phyloP scores from a whole-genome alignment of 768 basidiomycete species.

The Termitomyces sp. region DNA sequence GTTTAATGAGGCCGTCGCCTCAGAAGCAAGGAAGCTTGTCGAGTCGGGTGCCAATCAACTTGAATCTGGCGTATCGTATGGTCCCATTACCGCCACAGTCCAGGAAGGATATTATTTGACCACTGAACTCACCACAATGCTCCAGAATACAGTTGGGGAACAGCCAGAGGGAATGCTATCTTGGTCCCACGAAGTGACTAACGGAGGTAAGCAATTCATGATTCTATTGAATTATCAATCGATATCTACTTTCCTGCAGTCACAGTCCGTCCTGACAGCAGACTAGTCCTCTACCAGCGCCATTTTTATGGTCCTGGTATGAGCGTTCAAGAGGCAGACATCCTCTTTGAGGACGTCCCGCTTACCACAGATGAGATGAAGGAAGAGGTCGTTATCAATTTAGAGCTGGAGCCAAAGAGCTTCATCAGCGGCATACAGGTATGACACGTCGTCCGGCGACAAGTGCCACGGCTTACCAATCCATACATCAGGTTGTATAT shows the following conservation, averaged over 20 bases:
- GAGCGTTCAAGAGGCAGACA: background rate
- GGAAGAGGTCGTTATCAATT: background rate
- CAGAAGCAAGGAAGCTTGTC: background rate
- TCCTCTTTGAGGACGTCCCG: background rate
- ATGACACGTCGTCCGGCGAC: background rate
- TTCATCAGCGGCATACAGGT: constrained; percentile 3
- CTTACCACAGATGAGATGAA: background rate
- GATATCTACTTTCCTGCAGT: background rate
- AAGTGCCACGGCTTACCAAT: background rate
- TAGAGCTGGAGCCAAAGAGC: background rate
- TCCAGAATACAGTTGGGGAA: background rate
- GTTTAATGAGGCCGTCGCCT: background rate
- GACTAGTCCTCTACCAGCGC: constrained; percentile 3
- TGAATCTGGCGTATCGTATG: constrained; percentile 1
- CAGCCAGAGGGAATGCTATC: background rate
- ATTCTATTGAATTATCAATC: background rate
- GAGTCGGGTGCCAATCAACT: background rate
- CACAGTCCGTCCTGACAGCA: background rate
- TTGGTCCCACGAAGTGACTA: background rate
- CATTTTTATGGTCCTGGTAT: constrained; percentile 3
- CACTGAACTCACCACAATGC: background rate
- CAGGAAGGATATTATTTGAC: background rate
- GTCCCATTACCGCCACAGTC: background rate
- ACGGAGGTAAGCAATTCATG: background rate
- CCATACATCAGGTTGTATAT: background rate